phyloP scores from a whole-genome alignment of 2,329 filamentous ascomycete genomes.

The Diaporthe nobilis region DNA sequence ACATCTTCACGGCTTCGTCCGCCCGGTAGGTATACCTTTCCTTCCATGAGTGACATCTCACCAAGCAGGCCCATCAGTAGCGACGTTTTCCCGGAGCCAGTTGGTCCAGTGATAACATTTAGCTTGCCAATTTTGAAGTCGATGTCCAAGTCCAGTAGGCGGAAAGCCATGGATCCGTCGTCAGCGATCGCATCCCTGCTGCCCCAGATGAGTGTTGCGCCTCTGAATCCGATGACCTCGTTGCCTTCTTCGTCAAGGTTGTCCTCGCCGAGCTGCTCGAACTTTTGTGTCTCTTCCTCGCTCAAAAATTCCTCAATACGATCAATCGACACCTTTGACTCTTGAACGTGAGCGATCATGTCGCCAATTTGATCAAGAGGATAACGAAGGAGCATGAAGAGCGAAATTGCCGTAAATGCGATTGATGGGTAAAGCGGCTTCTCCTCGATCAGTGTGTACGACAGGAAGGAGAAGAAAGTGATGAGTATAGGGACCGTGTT shows the following conservation, averaged over 20 bases:
- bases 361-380: constrained; percentile 96
- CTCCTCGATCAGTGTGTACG: constrained; percentile 91
- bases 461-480: constrained; percentile 94
- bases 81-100: constrained; percentile 95
- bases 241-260: constrained; percentile 78
- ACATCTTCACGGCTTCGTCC: constrained; percentile 89
- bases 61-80: constrained; percentile 95
- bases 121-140: constrained; percentile 88
- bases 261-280: constrained; percentile 82
- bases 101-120: constrained; percentile 93
- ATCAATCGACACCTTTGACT: constrained; percentile 96
- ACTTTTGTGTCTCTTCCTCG: constrained; percentile 97
- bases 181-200: constrained; percentile 72
- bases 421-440: constrained; percentile 92
- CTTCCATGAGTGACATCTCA: constrained; percentile 91
- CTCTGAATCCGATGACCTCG: constrained; percentile 84
- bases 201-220: constrained; percentile 92
- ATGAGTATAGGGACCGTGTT: constrained; percentile 96
- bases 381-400: constrained; percentile 94
- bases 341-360: constrained; percentile 98
- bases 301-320: constrained; percentile 94
- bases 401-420: constrained; percentile 94
- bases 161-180: constrained; percentile 81
- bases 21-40: constrained; percentile 87
- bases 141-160: constrained; percentile 85